phyloP scores from a whole-genome alignment of 208 protist species.

The Trypanosoma congolense region DNA sequence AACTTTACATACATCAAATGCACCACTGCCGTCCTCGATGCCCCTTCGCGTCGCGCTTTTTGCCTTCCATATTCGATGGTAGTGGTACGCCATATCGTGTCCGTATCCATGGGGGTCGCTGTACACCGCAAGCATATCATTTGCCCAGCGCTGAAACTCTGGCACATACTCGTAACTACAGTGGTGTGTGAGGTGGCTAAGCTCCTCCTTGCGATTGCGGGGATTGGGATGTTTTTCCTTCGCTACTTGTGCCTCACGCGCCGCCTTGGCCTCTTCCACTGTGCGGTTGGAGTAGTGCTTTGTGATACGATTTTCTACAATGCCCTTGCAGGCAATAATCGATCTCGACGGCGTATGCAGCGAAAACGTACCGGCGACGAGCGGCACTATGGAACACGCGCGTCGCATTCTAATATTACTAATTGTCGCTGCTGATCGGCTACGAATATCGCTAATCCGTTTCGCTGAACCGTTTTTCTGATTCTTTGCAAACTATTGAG shows the following conservation, averaged over 20 bases:
- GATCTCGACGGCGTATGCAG: conserved; percentile 1
- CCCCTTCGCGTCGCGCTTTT: conserved; percentile 71
- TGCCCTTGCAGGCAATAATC: conserved; percentile 74
- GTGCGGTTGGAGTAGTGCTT: conserved; percentile 85
- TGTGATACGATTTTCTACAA: conserved; percentile 82
- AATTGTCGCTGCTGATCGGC: too few species aligned
- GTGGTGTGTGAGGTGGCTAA: conserved; percentile 81
- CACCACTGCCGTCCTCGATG: conserved; percentile 78
- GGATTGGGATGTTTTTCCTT: conserved; percentile 69
- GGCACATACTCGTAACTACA: conserved; percentile 88
- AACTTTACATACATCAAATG: conserved; percentile 65
- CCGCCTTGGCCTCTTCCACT: conserved; percentile 65
- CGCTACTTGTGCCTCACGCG: conserved; percentile 40
- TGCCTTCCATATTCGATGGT: conserved; percentile 88
- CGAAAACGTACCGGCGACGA: neutral
- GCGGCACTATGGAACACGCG: neutral
- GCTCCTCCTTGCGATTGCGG: conserved; percentile 76
- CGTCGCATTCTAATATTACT: neutral
- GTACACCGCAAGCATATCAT: conserved; percentile 89
- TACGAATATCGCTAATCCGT: too few species aligned
- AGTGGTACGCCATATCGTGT: conserved; percentile 89
- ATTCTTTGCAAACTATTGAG: too few species aligned
- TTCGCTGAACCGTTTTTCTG: too few species aligned
- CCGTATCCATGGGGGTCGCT: conserved; percentile 80
- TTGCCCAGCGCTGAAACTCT: conserved; percentile 89